Conservation (phyloP, 768 basidiomycete genomes). For the Russula emetica region DNA sequence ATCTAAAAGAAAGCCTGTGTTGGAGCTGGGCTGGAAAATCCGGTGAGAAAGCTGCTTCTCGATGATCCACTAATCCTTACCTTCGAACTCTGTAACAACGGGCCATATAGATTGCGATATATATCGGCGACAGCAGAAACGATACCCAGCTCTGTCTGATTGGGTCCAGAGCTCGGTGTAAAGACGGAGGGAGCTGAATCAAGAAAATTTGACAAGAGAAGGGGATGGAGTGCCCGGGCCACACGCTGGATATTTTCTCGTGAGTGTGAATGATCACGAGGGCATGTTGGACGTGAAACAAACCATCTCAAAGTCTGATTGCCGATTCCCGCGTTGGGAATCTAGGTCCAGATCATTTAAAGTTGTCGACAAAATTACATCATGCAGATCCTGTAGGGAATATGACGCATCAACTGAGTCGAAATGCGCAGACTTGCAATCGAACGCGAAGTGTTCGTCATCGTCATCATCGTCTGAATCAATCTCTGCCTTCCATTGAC, state of each 20-base stretch:
- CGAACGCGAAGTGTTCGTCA: conserved; percentile 34
- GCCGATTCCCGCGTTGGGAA: conserved; percentile 24
- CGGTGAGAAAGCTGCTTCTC: background rate
- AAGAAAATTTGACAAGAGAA: conserved; percentile 77
- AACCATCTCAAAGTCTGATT: conserved; percentile 17
- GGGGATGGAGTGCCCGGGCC: conserved; percentile 69
- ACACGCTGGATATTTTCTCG: conserved; percentile 48
- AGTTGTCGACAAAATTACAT: conserved; percentile 13
- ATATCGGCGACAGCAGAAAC: conserved; percentile 57
- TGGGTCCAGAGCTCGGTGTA: conserved; percentile 54
- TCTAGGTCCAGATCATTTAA: conserved; percentile 15
- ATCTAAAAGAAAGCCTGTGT: conserved; percentile 37
- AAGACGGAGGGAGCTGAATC: conserved; percentile 85
- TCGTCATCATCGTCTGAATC: conserved; percentile 38
- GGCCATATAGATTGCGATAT: conserved; percentile 54
- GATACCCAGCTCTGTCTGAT: conserved; percentile 57
- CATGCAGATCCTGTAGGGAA: conserved; percentile 30
- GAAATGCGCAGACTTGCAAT: conserved; percentile 10
- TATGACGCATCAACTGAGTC: conserved; percentile 25
- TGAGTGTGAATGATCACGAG: background rate
- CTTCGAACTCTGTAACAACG: conserved; percentile 44
- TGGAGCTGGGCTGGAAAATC: conserved; percentile 19
- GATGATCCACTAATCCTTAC: conserved; percentile 34
- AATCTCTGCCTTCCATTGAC: conserved; percentile 38
- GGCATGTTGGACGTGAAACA: background rate